Evolutionary conservation across 768 basidiomycete species (phyloP), one percentile per base, ranked within the genome.

Genomic region (Lentinula raphanica): DNA sequence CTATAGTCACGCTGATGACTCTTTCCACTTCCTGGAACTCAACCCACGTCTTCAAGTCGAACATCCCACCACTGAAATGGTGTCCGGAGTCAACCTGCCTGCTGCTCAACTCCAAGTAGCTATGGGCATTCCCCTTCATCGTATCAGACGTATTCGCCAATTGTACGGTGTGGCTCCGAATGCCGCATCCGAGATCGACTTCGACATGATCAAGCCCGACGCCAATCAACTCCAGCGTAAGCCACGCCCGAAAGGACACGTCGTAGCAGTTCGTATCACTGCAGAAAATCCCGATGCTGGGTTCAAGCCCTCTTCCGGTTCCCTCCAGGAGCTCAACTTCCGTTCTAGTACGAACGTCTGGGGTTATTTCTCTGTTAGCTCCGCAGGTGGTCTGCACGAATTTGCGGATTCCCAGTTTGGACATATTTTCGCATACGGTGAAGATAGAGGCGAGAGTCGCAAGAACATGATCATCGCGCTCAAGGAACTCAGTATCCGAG

Each of bases 401-500:
- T 98, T 94, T 66, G 97, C 97, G 42, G 97, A 99, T 73, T 98
- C 96, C 8, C 97, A 99, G 66, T 98, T 99, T 67, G 97, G 97
- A 54, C 97, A 99, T 69, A 98, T 98, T 69, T 99, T 99, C 64
- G 97, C 96, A 17, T 98, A 98, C 66, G 97, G 97, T 54, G 90
- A 95, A 72, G 96, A 98, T 69, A 92, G 97, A 63, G 78, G 84
- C 59, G 95, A 98, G 73, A 91, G 90, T 66, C 75, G 97, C 67
- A 98, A 99, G 80, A 98, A 98, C 71, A 99, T 99, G 96, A 96
- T 99, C 60, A 90, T 99, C 64, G 97, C 97, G 2, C 76, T 99
- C 65, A 98, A 98, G 77, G 97, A 95, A 72, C 83, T 98, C n/a
- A n/a, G n/a, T n/a, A n/a, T n/a, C n/a, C n/a, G n/a, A n/a, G n/a